Evolutionary conservation across 257 asterid species (phyloP), one percentile per base, ranked within the genome.

Genomic region (Echium plantagineum): DNA sequence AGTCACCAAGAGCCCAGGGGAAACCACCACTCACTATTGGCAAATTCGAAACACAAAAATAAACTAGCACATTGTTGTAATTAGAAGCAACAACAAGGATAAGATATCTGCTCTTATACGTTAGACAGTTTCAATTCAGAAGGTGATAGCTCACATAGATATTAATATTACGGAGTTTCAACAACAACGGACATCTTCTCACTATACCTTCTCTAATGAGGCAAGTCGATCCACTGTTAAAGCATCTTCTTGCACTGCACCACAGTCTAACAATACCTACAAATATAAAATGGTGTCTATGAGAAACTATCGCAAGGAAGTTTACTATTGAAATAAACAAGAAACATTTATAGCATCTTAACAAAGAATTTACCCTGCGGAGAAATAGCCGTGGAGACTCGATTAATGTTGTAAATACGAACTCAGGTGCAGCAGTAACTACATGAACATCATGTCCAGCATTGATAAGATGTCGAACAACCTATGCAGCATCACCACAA

Each of bases 211-310:
- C 78, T 93, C 95, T 69, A 93, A 63, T 58, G 99, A 93, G 63
- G 97, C 99, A 65, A 93, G 96, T 47, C 96, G 96, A 70, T 93
- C 99, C 71, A 93, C 99, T 8, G 99, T 93, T 85, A 93, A 77
- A 20, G 99, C 99, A 80, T 93, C 99, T 35, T 97, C 94, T 75
- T 93, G 99, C 77, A 93, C 96, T 59, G 98, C 99, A 62, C 99
- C 99, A 80, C 97, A 93, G 70, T 93, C 99, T 62, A 93, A 73
- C 57, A 93, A 77, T 62, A 93, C 95, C 98, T 87, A 72, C 6
- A 66, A 52, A 54, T 56, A 21, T 68, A 68, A 53, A 61, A 53
- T 58, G 26, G 58, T 31, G 15, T 20, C 48, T 22, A 6, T 6
- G 6, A 26, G 46, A 55, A 42, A 22, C 46, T 22, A 62, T 51